A percentile compares a stretch with the other conserved stretches of the same genome.
Evolutionary conservation across 2,329 filamentous ascomycete species (phyloP).

Genomic region (Beauveria varroae): DNA sequence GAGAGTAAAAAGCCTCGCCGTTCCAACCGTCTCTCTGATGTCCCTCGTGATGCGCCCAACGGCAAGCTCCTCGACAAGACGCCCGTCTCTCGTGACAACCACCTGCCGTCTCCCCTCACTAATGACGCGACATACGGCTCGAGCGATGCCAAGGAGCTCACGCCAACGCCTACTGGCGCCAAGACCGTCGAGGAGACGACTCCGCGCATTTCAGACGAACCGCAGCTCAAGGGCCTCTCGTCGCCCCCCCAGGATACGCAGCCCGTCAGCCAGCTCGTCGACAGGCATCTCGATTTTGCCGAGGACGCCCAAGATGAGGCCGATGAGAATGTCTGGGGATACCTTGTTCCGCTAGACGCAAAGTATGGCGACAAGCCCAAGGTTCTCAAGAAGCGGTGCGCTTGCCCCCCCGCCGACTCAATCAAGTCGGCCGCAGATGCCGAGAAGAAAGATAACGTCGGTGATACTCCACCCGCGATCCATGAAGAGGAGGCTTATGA

Average conservation of each 20-base stretch:
- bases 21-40: constrained; percentile 57
- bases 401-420: constrained; percentile 55
- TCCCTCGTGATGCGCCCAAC: constrained; percentile 1
- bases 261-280: constrained; percentile 63
- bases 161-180: constrained; percentile 60
- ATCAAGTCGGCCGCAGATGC: constrained; percentile 29
- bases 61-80: constrained; percentile 38
- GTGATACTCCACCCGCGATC: constrained; percentile 37
- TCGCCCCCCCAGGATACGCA: constrained; percentile 58
- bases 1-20: constrained; percentile 80
- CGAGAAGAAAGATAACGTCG: constrained; percentile 27
- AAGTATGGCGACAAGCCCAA: constrained; percentile 57
- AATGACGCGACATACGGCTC: constrained; percentile 49
- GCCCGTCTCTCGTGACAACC: constrained; percentile 54
- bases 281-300: constrained; percentile 62
- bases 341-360: constrained; percentile 73
- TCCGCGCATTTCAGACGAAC: constrained; percentile 44
- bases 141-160: constrained; percentile 60
- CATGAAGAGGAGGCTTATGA: constrained; percentile 56
- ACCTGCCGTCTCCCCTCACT: constrained; percentile 77
- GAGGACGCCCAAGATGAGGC: constrained; percentile 82
- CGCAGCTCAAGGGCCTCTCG: constrained; percentile 38
- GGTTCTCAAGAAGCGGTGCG: constrained; percentile 66
- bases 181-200: constrained; percentile 46
- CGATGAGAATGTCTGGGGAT: constrained; percentile 89